Percentiles rank a stretch among this genome's conserved stretches.
phyloP scores from a whole-genome alignment of 768 basidiomycete species.

The Leccinum obscurum region DNA sequence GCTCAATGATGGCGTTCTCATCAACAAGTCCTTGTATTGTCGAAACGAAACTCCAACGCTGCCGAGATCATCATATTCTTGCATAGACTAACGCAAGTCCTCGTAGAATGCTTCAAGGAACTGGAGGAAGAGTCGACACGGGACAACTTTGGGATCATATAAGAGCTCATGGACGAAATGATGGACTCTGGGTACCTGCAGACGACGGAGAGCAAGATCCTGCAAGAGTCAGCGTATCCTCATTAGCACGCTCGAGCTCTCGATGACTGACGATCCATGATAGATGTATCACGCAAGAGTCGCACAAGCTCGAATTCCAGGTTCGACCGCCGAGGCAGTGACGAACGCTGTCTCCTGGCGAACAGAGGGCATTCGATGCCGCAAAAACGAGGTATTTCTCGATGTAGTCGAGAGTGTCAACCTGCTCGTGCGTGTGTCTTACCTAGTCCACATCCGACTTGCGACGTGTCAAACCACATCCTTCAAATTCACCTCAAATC shows the following conservation, averaged over 20 bases:
- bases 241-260: background rate
- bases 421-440: conserved; percentile 64
- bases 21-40: conserved; percentile 84
- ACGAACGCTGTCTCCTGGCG: conserved; percentile 99
- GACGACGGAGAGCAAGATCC: conserved; percentile 98
- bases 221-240: conserved; percentile 74
- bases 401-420: conserved; percentile 99
- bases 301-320: conserved; percentile 95
- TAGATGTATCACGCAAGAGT: conserved; percentile 64
- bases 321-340: conserved; percentile 91
- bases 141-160: conserved; percentile 99
- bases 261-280: background rate
- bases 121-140: conserved; percentile 98
- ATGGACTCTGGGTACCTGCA: conserved; percentile 99
- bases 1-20: background rate
- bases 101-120: conserved; percentile 99
- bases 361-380: conserved; percentile 93
- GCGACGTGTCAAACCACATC: background rate
- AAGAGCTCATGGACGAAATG: conserved; percentile 99
- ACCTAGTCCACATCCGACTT: background rate
- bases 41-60: conserved; percentile 94
- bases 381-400: conserved; percentile 99
- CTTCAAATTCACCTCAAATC: too few species aligned
- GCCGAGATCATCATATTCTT: conserved; percentile 96
- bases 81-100: conserved; percentile 87